Evolutionary conservation across 768 basidiomycete genomes (phyloP), one percentile per base, ranked within the genome.

Genomic region (Paxillus rubicundulus): DNA sequence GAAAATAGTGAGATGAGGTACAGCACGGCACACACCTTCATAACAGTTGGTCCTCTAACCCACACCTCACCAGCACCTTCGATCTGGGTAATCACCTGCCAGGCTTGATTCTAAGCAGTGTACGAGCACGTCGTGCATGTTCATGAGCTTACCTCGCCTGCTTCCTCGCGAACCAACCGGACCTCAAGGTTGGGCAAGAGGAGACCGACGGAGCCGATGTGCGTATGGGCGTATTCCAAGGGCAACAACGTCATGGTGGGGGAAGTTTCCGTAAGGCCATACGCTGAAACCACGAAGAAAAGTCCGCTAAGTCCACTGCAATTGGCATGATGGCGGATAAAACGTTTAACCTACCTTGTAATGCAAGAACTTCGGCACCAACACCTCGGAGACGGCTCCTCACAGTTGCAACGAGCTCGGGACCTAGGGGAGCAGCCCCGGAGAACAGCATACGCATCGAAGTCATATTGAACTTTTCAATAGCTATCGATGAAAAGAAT

Each of bases 191-290:
- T 87, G 0, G 93, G 84, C 27, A 92, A 67, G 2, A 93, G 72
- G 5, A 77, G 59, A 3, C 93, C 93, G 30, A 86, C 77, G 43
- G 80, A 82, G 10, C 89, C 89, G 21, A 81, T 65, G 57, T 84
- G 87, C 16, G 74, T 64, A 12, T 69, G 53, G 1, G 71, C 69
- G 17, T 80, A 72, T 3, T 74, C 61, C 0, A 64, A 45, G 1
- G 81, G 74, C 8, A 88, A 73, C 3, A 87, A 56, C 56, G 85
- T 82, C 0, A 83, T 77, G 0, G 84, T 83, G 0, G 89, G 89
- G 0, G 89, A 87, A 1, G 89, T 92, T 69, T 93, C 92, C 1
- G 90, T 92, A 17, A 92, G 74, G 24, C 92, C 87, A 51, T 84
- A 91, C 1, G 86, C 87, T 84, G 58, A 43, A 10, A 33, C 30